Evolutionary conservation across 129 eudicot species (phyloP).

Genomic region (Escallonia rubra): DNA sequence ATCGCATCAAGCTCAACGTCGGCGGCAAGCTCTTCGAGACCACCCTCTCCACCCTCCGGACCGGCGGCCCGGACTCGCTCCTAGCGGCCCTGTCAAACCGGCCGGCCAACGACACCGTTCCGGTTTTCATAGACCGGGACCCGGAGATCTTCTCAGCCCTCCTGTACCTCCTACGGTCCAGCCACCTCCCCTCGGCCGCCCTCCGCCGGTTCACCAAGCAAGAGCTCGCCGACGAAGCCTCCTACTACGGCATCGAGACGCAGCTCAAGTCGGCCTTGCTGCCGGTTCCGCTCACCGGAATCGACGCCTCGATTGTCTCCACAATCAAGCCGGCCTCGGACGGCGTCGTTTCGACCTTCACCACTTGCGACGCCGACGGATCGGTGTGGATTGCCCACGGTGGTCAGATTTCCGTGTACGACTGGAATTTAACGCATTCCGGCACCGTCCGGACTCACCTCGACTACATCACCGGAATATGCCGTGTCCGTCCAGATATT

Average conservation of each 20-base stretch:
- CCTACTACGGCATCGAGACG: slow-evolving; percentile 62
- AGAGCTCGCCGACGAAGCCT: slow-evolving; percentile 68
- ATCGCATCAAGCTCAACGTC: slow-evolving; percentile 85
- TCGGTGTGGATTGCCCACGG: slow-evolving; percentile 74
- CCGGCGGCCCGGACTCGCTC: slow-evolving; percentile 71
- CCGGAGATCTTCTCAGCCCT: slow-evolving; percentile 75
- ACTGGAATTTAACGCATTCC: slow-evolving; percentile 39
- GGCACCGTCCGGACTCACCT: slow-evolving; percentile 75
- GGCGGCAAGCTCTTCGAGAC: slow-evolving; percentile 96
- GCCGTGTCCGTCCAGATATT: slow-evolving; percentile 32
- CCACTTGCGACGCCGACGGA: slow-evolving; percentile 39
- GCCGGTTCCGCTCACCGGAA: slow-evolving; percentile 51
- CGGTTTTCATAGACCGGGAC: slow-evolving; percentile 86
- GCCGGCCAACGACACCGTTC: slow-evolving; percentile 13
- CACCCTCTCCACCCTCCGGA: slow-evolving; percentile 74
- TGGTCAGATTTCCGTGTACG: slow-evolving; percentile 68
- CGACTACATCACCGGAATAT: slow-evolving; percentile 44
- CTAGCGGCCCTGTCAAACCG: slow-evolving; percentile 60
- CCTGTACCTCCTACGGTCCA: slow-evolving; percentile 79
- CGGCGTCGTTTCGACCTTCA: slow-evolving; percentile 51
- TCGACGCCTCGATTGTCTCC: slow-evolving; percentile 39
- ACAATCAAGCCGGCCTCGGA: slow-evolving; percentile 48
- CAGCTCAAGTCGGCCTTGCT: slow-evolving; percentile 50
- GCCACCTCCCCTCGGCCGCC: slow-evolving; percentile 59
- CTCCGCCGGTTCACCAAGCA: slow-evolving; percentile 51